Percentiles rank a stretch among this genome's conserved stretches.
These are phyloP conservation scores for Tephrocybe sp. DNA, from an alignment of 768 basidiomycete genomes.

Conservation along the genomic window DNA sequence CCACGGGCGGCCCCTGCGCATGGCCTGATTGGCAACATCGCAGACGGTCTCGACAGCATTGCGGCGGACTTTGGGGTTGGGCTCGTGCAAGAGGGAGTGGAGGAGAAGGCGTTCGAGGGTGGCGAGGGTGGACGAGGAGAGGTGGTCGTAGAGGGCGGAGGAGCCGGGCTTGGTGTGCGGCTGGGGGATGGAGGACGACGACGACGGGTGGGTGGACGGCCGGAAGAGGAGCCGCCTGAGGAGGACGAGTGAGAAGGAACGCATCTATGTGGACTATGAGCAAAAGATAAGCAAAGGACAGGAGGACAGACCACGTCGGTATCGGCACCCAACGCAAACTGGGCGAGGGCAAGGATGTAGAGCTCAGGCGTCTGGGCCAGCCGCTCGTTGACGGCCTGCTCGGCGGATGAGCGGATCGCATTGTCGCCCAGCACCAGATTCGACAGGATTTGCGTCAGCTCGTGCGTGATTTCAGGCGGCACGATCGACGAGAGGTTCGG, in stretches of 20 bases:
- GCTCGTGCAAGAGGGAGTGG: slow-evolving; percentile 66
- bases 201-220: not conserved
- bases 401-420: slow-evolving; percentile 78
- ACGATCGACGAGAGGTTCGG: too few relatives aligned
- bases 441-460: slow-evolving; percentile 81
- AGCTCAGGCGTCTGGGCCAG: slow-evolving; percentile 76
- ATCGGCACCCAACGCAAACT: slow-evolving; percentile 75
- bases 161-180: slow-evolving; percentile 31
- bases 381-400: slow-evolving; percentile 80
- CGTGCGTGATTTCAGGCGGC: slow-evolving; percentile 68
- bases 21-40: slow-evolving; percentile 74
- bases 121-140: slow-evolving; percentile 62
- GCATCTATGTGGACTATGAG: not conserved
- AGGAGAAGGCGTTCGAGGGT: slow-evolving; percentile 74
- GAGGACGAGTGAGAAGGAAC: not conserved
- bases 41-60: slow-evolving; percentile 76
- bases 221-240: not conserved
- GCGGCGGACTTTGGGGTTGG: slow-evolving; percentile 54
- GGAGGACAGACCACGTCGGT: slow-evolving; percentile 68
- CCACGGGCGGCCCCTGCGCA: slow-evolving; percentile 78
- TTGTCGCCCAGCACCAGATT: slow-evolving; percentile 66
- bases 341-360: slow-evolving; percentile 75
- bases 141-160: slow-evolving; percentile 67
- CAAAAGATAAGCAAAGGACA: too few relatives aligned
- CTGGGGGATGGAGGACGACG: not conserved